Base-by-base conservation (phyloP, 371 early-diverging fungal genomes). In the Basidiobolus meristosporus region DNA sequence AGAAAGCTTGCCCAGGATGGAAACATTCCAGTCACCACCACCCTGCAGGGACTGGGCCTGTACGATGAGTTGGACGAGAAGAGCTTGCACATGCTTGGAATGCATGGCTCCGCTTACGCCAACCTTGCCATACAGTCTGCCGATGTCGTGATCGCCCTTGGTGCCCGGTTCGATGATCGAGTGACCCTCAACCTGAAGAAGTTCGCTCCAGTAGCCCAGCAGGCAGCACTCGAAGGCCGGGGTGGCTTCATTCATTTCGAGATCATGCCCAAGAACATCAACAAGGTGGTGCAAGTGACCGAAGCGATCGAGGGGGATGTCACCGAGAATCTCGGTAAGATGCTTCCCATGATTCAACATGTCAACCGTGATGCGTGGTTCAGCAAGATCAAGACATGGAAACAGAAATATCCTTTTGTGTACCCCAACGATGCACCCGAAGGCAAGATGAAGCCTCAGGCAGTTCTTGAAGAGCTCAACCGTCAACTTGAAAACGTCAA, bases 171-270 rank as follows among this genome's bases (percentile, higher is more conserved):
- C 50, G 97, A 96, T 56, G 97, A 96, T 58, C 87, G 97, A 60
- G 93, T 96, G 40, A 96, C 97, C n/a, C 86, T 84, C 33, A 82
- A 62, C 44, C 60, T 91, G 26, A 66, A 37, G 35, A 62, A 75
- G 30, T 96, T 96, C 60, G 97, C 97, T 7, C 91, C 92, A 14
- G 85, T 77, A 42, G 97, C 93, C 31, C 70, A 74, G 50, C 62
- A 70, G 53, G 97, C 97, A 9, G 87, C 84, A 23, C 59, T 60
- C 17, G 82, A 83, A 47, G 76, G 78, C 42, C 78, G 80, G 31
- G 97, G 97, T 43, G 97, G 97, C 46, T 90, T 96, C 38, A 71
- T 89, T 43, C 97, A 96, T 56, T 96, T 96, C 66, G 97, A 96
- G 57, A 90, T 96, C 54, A 73, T 89, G 74, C 92, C 91, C 55